These are phyloP conservation scores for Podospora didyma DNA, from an alignment of 495 filamentous ascomycete genomes.

Conservation along the genomic window DNA sequence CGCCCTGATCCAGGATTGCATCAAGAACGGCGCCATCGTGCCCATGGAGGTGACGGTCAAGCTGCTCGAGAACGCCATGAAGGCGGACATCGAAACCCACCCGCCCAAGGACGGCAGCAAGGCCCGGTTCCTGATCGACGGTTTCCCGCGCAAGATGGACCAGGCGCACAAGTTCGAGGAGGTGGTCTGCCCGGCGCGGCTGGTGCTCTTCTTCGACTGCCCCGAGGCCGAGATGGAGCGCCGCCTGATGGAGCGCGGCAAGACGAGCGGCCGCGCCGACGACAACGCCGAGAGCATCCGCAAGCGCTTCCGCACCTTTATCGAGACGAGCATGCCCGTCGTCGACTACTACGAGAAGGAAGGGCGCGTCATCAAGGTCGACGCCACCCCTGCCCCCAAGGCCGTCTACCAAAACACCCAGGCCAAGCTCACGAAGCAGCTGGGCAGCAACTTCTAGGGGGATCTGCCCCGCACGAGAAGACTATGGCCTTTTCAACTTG, in stretches of 20 bases:
- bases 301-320: constrained; percentile 90
- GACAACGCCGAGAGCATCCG: constrained; percentile 94
- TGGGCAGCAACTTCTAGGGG: constrained; percentile 30
- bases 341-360: constrained; percentile 77
- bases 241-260: constrained; percentile 78
- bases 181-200: constrained; percentile 72
- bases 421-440: constrained; percentile 30
- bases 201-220: constrained; percentile 90
- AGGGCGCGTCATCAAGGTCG: constrained; percentile 73
- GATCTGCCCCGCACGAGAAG: not conserved
- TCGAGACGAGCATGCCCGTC: constrained; percentile 95
- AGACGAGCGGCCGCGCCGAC: constrained; percentile 86
- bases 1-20: constrained; percentile 82
- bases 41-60: constrained; percentile 98
- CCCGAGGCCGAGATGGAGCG: constrained; percentile 82
- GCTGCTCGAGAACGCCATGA: constrained; percentile 90
- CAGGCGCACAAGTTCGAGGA: constrained; percentile 92
- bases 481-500: not conserved
- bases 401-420: constrained; percentile 71
- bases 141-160: constrained; percentile 95
- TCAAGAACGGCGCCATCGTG: constrained; percentile 90
- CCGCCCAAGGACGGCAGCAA: constrained; percentile 31
- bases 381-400: constrained; percentile 62
- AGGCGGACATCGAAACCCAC: constrained; percentile 44
- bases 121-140: constrained; percentile 80